Percentiles rank a stretch among this genome's conserved stretches.
These are phyloP conservation scores for Anacardium occidentale DNA, from an alignment of 345 rosid species.

Conservation along the genomic window DNA sequence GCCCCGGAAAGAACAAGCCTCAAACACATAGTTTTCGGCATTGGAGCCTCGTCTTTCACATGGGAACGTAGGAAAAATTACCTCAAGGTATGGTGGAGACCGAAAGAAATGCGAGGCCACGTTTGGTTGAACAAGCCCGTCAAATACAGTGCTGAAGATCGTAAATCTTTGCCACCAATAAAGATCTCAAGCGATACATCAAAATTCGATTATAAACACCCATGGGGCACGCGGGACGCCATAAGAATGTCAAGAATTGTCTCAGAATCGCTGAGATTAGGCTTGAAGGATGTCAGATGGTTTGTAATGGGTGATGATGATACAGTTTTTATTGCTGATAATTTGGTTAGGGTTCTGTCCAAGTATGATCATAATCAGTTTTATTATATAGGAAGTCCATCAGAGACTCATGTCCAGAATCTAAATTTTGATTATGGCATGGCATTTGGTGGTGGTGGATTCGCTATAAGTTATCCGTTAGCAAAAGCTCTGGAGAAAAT, in stretches of 20 bases:
- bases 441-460: slow-evolving; percentile 96
- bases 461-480: slow-evolving; percentile 69
- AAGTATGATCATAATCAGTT: slow-evolving; percentile 66
- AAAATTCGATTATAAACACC: slow-evolving; percentile 44
- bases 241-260: slow-evolving; percentile 65
- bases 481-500: slow-evolving; percentile 56
- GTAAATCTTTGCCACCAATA: slow-evolving; percentile 39
- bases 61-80: slow-evolving; percentile 66
- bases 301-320: slow-evolving; percentile 92
- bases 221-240: slow-evolving; percentile 52
- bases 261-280: slow-evolving; percentile 57
- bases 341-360: slow-evolving; percentile 54
- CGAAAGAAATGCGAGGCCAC: slow-evolving; percentile 50
- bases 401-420: slow-evolving; percentile 84
- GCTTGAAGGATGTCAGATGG: slow-evolving; percentile 59
- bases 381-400: slow-evolving; percentile 66
- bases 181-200: slow-evolving; percentile 54
- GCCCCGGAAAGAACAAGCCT: slow-evolving; percentile 35
- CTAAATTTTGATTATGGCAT: slow-evolving; percentile 59
- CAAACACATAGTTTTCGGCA: slow-evolving; percentile 66
- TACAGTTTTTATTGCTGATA: slow-evolving; percentile 66
- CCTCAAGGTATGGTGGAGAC: slow-evolving; percentile 74
- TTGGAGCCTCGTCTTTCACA: slow-evolving; percentile 60
- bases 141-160: slow-evolving; percentile 23
- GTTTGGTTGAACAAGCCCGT: slow-evolving; percentile 67